A percentile compares a stretch with the other conserved stretches of the same genome.
These are phyloP conservation scores for Colletotrichum chrysophilum DNA, from an alignment of 2,329 filamentous ascomycete species.

Conservation along the genomic window DNA sequence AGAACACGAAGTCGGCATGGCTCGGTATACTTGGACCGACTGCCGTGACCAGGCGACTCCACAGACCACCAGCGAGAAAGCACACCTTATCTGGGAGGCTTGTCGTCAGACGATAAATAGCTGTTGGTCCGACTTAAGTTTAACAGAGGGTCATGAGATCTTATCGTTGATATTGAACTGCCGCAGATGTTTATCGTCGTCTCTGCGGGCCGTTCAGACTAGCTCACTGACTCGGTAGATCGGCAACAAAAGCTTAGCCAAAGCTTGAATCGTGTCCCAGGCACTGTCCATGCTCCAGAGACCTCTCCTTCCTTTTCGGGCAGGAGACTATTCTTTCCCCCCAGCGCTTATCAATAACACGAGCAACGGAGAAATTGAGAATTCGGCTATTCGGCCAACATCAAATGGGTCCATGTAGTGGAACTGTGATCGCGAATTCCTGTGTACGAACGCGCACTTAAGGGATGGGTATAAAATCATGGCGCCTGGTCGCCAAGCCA, in stretches of 20 bases:
- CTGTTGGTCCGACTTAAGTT: not conserved
- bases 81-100: not conserved
- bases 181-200: not conserved
- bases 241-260: not conserved
- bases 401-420: not conserved
- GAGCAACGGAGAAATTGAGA: not conserved
- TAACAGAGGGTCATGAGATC: not conserved
- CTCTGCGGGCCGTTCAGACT: not conserved
- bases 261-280: not conserved
- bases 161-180: not conserved
- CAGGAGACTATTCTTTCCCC: not conserved
- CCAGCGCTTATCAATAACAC: not conserved
- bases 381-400: not conserved
- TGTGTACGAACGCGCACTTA: rapidly evolving
- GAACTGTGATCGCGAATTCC: not conserved
- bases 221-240: not conserved
- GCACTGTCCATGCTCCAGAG: not conserved
- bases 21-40: not conserved
- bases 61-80: not conserved
- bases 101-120: not conserved
- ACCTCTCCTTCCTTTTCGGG: not conserved
- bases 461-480: not conserved
- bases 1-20: not conserved
- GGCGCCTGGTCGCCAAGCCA: not conserved
- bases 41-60: not conserved